A percentile compares a stretch with the other conserved stretches of the same genome.
Conservation (phyloP, 2,329 filamentous ascomycete genomes). For the Penicillium sp. region DNA sequence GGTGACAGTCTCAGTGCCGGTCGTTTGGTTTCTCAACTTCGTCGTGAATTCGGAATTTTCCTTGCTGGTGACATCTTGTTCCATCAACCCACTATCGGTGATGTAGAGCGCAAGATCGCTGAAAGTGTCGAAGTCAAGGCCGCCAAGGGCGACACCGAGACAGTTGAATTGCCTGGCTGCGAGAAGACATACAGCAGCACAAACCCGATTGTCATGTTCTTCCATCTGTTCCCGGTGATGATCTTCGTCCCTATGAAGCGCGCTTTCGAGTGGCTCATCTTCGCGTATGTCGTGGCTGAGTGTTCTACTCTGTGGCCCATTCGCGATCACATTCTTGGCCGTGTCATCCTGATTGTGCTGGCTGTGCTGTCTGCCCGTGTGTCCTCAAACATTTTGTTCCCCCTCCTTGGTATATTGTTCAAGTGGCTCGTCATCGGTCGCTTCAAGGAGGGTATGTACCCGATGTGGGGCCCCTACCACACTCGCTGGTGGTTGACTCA, state of each 20-base stretch:
- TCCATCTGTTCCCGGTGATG: constrained; percentile 55
- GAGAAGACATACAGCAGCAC: constrained; percentile 48
- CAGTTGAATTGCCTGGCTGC: constrained; percentile 36
- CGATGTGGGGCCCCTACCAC: constrained; percentile 63
- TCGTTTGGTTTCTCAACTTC: constrained; percentile 53
- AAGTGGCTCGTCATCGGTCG: constrained; percentile 61
- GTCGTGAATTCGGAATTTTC: constrained; percentile 52
- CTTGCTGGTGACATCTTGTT: constrained; percentile 57
- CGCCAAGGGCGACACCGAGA: constrained; percentile 19
- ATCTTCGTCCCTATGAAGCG: constrained; percentile 55
- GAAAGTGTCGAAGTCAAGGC: constrained; percentile 15
- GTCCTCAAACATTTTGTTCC: constrained; percentile 44
- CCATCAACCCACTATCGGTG: constrained; percentile 49
- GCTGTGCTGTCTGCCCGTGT: constrained; percentile 49
- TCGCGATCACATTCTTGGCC: constrained; percentile 44
- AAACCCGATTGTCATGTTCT: constrained; percentile 50
- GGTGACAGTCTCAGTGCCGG: constrained; percentile 59
- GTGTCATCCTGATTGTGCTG: constrained; percentile 52
- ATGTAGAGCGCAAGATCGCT: constrained; percentile 30
- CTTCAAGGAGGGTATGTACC: constrained; percentile 56
- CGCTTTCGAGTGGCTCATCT: constrained; percentile 56
- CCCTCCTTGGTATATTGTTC: constrained; percentile 51
- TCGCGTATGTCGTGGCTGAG: constrained; percentile 51
- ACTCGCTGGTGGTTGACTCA: constrained; percentile 62
- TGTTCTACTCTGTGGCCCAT: constrained; percentile 38